Base-by-base conservation (phyloP, 768 basidiomycete species). In the Suillus sp. region DNA sequence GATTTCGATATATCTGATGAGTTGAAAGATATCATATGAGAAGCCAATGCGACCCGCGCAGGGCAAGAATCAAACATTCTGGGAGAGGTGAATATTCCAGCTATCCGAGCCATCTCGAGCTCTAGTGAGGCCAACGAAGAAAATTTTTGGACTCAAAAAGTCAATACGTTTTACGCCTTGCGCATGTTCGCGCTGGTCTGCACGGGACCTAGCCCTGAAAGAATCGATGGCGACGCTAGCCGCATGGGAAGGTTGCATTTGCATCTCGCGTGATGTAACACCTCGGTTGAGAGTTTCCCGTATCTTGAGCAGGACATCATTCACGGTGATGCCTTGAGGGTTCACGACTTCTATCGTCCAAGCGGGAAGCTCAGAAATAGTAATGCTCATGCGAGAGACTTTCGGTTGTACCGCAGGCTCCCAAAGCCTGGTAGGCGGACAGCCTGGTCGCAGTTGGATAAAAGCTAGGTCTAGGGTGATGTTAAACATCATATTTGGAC, bases 161-260 rank as follows among this genome's bases (percentile, higher is more conserved):
- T 79, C 78, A 32, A 79, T 70, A 68, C 77, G 66, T 71, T 78
- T 80, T 32, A 80, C 63, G 9, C 78, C 78, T 69, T 80, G 78
- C 66, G 64, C 66, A 70, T 66, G 72, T 70, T 79, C 77, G 68
- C 72, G 67, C 69, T 69, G 74, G 64, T 75, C 75, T 68, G 72
- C 59, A 60, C 32, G 47, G 13, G 72, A 68, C 65, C 74, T 62
- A 51, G 65, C 69, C 67, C 74, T 66, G 64, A 74, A 76, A 47
- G 66, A 75, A 25, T 74, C 71, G 63, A 71, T 67, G 65, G 66
- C 74, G 55, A 54, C 65, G 68, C 67, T 68, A 60, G 69, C 74
- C 64, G 76, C 60, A 14, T n/a, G 18, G 6, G 60, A 40, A 13
- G 25, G 37, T 47, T 59, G 27, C 37, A 59, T 60, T n/a, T 53